Percentiles rank a stretch among this genome's conserved stretches.
Evolutionary conservation across 805 yeast genomes (phyloP).

Genomic region (Metschnikowia cerradonensis): DNA sequence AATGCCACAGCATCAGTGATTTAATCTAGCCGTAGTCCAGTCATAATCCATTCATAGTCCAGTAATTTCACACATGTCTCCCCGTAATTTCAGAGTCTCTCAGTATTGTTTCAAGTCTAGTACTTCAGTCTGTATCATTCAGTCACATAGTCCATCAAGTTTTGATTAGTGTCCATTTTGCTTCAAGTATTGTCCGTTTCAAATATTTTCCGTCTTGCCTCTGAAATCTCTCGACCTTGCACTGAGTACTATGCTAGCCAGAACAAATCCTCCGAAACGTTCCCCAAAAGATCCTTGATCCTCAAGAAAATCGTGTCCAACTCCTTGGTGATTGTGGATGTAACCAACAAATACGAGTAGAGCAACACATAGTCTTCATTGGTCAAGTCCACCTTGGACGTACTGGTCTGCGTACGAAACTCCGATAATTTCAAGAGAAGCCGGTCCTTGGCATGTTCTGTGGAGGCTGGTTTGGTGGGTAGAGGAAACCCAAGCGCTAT

Average conservation of each 20-base stretch:
- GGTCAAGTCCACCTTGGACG: constrained; percentile 31
- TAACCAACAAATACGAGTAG: constrained; percentile 71
- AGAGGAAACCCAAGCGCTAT: constrained; percentile 71
- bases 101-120: no score
- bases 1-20: no score
- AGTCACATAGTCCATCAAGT: no score
- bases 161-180: no score
- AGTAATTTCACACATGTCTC: no score
- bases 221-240: no score
- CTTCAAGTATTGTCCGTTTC: no score
- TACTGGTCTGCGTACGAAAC: constrained; percentile 36
- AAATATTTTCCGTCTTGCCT: no score
- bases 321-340: constrained; percentile 63
- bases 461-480: constrained; percentile 73
- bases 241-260: constrained; percentile 32
- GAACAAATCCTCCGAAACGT: constrained; percentile 59
- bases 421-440: constrained; percentile 62
- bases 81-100: no score
- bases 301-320: constrained; percentile 52
- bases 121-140: no score
- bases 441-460: constrained; percentile 68
- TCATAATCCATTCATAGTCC: no score
- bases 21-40: no score
- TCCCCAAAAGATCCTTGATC: constrained; percentile 60
- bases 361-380: constrained; percentile 76